Base-by-base conservation (phyloP, 805 yeast genomes). In the Monosporozyma yasuniensis region DNA sequence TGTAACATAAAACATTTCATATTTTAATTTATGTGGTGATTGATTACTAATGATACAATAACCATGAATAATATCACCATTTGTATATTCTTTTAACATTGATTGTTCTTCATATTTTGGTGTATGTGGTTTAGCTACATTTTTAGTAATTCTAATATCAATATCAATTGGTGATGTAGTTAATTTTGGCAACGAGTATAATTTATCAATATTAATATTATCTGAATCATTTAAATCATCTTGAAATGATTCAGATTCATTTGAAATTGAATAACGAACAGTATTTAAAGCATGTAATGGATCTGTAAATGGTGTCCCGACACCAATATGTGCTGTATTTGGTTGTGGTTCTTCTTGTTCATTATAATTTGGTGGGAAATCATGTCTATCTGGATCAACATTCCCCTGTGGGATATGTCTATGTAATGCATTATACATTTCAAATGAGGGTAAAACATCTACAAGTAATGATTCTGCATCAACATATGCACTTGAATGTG, bases 11-110 rank as follows among this genome's bases (percentile, higher is more conserved):
- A 83, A 77, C 80, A 79, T 79, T 55, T 82, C 84, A 58, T 82
- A 84, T 2, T 76, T 75, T 19, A 83, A 64, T 1, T 74, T 75
- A 11, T 64, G 61, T 11, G 69, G 60, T 3, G 80, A 71, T 12
- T 65, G 70, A 57, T 80, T 80, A 43, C 75, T 68, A 27, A 80
- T 70, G 7, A 72, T 60, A 49, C 79, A 73, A 56, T 74, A 78
- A 0, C 91, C 91, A 57, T 78, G 74, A 12, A 84, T 70, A 19
- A 72, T 71, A 59, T 83, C 89, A n/a, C 87, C 87, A 11, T 83
- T 81, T 18, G 77, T 77, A 59, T 77, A 84, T 60, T 81, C 86
- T 50, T 72, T 71, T 25, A 76, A 58, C 37, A 64, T 73, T 60
- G 68, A 67, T 44, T 46, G 48, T 50, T 77, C 69, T 5, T 78